Evolutionary conservation across 202 grass and related monocot species (phyloP), one percentile per base, ranked within the genome.

Genomic region (Musa balbisiana): DNA sequence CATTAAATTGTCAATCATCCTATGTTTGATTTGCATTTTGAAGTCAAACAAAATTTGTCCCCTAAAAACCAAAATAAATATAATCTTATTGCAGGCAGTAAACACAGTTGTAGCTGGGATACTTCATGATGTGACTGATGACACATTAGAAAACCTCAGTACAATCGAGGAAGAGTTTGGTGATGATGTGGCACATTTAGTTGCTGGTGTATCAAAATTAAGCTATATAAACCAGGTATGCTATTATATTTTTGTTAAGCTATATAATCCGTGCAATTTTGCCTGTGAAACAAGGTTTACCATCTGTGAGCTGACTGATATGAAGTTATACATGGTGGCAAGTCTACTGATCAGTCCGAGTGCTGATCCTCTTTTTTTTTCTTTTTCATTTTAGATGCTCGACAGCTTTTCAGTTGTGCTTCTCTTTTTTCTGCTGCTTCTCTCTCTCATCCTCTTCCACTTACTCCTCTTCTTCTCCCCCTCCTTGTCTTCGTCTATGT

Each of bases 201-300:
- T 98, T 64, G 92, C 88, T 75, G 81, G 88, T 80, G 91, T 98
- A 78, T 98, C 94, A 82, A 98, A 98, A 81, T 79, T 98, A 80
- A 98, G 94, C 78, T 94, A 91, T 81, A 89, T 98, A 91, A 98
- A 98, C 75, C 91, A 98, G 94, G 94, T 94, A 62, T 80, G 67
- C n/a, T 14, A 63, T 82, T 81, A 74, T 52, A 72, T 85, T 65
- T 59, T 56, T 53, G 67, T 66, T 19, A 27, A 75, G 64, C 12
- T 67, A 75, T 78, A 65, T 64, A 67, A 80, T 43, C 63, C 17
- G 0, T 43, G 33, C 33, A 43, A 43, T 6, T 43, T 43, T 6
- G 4, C 33, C 33, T 43, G 4, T 43, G 33, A 43, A 43, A 43
- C 33, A 43, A 43, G 33, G 33, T 43, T 43, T 43, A 43, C 33